Conservation (phyloP, 768 basidiomycete genomes). For the Calvatia gigantea region DNA sequence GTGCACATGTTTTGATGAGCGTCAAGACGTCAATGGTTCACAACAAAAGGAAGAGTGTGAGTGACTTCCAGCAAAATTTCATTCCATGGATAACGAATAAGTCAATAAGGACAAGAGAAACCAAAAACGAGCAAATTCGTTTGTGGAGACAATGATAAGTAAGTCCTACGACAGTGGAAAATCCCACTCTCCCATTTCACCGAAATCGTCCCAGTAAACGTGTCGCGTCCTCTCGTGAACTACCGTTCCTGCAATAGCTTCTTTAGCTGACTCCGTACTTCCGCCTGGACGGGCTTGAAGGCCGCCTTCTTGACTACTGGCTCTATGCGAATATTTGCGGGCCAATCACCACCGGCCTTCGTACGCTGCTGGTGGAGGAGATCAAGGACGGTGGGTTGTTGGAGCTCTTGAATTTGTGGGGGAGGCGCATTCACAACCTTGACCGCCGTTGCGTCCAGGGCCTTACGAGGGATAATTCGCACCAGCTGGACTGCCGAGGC, state of each 20-base stretch:
- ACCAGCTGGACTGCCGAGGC: constrained; percentile 31
- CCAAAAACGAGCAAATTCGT: no score
- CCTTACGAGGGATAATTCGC: constrained; percentile 32
- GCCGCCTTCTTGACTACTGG: constrained; percentile 37
- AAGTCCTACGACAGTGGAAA: no score
- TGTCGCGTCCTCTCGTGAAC: neutral
- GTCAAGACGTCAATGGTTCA: no score
- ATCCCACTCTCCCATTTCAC: neutral
- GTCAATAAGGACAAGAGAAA: no score
- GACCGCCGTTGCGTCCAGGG: constrained; percentile 24
- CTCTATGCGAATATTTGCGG: constrained; percentile 43
- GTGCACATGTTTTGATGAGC: no score
- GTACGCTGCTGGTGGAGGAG: constrained; percentile 31
- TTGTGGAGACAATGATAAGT: no score
- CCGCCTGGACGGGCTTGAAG: constrained; percentile 34
- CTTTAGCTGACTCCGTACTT: constrained; percentile 34
- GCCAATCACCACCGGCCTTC: constrained; percentile 34
- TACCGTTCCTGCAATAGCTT: constrained; percentile 37
- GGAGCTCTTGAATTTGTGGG: constrained; percentile 31
- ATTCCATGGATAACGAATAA: no score
- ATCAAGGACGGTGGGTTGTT: constrained; percentile 32
- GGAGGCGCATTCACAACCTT: constrained; percentile 30
- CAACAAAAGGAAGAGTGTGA: no score
- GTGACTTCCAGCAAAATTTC: no score
- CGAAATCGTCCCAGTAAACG: neutral